Percentiles rank a stretch among this genome's conserved stretches.
Evolutionary conservation across 108 stramenopile genomes (phyloP).

Genomic region (Nitzschia palea): DNA sequence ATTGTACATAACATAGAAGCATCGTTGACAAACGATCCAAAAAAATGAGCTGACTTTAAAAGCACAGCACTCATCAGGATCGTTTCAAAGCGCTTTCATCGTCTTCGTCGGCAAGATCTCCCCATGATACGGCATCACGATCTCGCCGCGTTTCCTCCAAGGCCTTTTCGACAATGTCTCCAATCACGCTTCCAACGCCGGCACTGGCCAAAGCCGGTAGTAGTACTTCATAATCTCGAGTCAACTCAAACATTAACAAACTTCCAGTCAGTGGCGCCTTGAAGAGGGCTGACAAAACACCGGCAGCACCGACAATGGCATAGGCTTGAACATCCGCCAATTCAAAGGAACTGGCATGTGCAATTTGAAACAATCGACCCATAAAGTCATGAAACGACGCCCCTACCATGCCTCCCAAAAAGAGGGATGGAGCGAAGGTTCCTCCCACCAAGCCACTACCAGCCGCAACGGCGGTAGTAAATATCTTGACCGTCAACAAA

Average conservation of each 20-base stretch:
- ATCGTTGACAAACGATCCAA: not conserved
- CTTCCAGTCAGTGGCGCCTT: slow-evolving; percentile 89
- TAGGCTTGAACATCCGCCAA: slow-evolving; percentile 83
- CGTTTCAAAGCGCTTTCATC: not conserved
- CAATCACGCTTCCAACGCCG: slow-evolving; percentile 52
- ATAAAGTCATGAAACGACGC: slow-evolving; percentile 66
- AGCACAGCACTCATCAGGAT: not conserved
- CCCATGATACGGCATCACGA: slow-evolving; percentile 33
- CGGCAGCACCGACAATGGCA: slow-evolving; percentile 91
- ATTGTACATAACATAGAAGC: not conserved
- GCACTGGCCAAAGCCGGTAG: slow-evolving; percentile 82
- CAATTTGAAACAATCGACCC: not conserved
- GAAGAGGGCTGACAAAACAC: slow-evolving; percentile 82
- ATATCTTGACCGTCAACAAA: slow-evolving; percentile 57
- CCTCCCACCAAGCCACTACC: slow-evolving; percentile 91
- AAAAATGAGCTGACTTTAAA: not conserved
- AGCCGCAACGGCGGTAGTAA: slow-evolving; percentile 79
- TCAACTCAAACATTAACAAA: slow-evolving; percentile 87
- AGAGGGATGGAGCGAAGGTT: slow-evolving; percentile 91
- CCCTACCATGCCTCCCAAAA: slow-evolving; percentile 87
- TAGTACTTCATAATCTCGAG: slow-evolving; percentile 90
- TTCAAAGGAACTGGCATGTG: not conserved
- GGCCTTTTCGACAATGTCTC: slow-evolving; percentile 47
- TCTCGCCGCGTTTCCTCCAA: slow-evolving; percentile 33
- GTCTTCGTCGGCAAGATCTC: slow-evolving; percentile 20